Conservation (phyloP, 2,329 filamentous ascomycete genomes). For the Hypoxylon sp. region DNA sequence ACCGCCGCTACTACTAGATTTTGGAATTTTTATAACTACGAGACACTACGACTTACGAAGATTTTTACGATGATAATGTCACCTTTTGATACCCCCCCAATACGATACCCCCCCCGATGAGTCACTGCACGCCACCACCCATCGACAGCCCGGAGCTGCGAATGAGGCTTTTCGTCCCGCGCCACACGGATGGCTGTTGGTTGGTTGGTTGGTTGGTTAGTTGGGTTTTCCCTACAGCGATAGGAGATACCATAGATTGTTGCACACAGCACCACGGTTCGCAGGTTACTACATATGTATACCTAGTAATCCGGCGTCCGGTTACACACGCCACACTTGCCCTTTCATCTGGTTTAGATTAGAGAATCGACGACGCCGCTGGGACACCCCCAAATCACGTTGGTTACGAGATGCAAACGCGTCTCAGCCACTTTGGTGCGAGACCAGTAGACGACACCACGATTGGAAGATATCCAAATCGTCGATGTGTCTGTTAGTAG, state of each 20-base stretch:
- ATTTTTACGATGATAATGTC: constrained; percentile 14
- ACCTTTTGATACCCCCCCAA: constrained; percentile 39
- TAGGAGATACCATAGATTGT: neutral
- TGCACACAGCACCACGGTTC: constrained; percentile 18
- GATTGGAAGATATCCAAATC: neutral
- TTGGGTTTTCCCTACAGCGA: neutral
- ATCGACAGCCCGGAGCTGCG: constrained; percentile 17
- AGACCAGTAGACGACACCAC: neutral
- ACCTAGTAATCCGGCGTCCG: constrained; percentile 10
- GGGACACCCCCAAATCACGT: neutral
- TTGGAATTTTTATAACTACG: constrained; percentile 4
- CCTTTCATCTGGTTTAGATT: constrained; percentile 16
- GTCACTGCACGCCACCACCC: constrained; percentile 11
- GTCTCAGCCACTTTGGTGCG: constrained; percentile 16
- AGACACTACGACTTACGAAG: neutral
- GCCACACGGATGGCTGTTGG: constrained; percentile 19
- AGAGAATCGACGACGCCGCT: neutral
- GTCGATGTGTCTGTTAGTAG: neutral
- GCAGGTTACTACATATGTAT: constrained; percentile 12
- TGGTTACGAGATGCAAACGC: neutral
- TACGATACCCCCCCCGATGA: constrained; percentile 18
- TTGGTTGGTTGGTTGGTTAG: too few relatives aligned
- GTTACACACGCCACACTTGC: constrained; percentile 12
- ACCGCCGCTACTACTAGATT: constrained; percentile 12
- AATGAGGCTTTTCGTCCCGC: constrained; percentile 14